Percentiles rank a stretch among this genome's conserved stretches.
phyloP scores from a whole-genome alignment of 148 eudicot species.

The Cornus controversa region DNA sequence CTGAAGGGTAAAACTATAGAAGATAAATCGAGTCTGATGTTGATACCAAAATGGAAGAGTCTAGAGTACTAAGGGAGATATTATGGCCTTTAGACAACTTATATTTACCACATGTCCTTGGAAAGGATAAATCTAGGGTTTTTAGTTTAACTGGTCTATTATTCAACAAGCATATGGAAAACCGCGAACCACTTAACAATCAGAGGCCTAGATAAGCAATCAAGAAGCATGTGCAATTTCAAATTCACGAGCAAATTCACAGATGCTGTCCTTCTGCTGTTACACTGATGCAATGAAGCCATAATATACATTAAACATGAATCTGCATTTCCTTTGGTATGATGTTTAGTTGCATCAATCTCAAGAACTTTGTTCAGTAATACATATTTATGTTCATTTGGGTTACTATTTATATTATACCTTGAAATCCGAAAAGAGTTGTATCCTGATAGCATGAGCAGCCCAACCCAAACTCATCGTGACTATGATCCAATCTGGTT shows the following conservation, averaged over 20 bases:
- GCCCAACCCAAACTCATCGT: no score
- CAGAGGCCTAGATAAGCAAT: neutral
- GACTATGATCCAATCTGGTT: no score
- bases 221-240: neutral
- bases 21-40: no score
- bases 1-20: no score
- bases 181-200: neutral
- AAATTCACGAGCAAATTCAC: neutral
- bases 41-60: neutral
- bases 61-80: neutral
- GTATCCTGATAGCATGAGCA: no score
- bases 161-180: neutral
- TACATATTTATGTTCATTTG: no score
- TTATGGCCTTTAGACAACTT: neutral
- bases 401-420: no score
- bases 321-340: neutral
- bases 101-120: neutral
- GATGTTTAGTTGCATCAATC: neutral
- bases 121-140: neutral
- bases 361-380: neutral
- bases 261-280: neutral
- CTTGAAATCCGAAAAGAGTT: no score
- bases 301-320: neutral
- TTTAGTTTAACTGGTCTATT: neutral
- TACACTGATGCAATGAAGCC: neutral